Evolutionary conservation across 2,329 filamentous ascomycete species (phyloP).

Genomic region (Blastomyces silverae): DNA sequence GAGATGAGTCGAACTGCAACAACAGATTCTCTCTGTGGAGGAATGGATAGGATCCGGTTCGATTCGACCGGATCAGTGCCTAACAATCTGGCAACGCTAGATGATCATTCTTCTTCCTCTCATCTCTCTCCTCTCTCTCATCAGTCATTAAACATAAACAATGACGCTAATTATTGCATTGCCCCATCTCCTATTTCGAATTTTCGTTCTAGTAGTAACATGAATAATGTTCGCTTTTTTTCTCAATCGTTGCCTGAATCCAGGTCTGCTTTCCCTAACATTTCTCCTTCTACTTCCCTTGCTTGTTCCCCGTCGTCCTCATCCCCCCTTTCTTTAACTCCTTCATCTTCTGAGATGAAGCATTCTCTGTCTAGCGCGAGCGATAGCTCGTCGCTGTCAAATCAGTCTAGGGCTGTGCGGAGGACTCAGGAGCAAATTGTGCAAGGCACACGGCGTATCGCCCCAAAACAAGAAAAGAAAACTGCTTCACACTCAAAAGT

Average conservation of each 20-base stretch:
- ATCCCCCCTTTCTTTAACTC: slow-evolving; percentile 30
- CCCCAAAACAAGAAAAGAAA: slow-evolving; percentile 41
- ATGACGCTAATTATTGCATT: slow-evolving; percentile 28
- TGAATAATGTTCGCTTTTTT: slow-evolving; percentile 31
- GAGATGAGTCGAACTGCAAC: slow-evolving; percentile 44
- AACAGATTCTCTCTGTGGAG: slow-evolving; percentile 41
- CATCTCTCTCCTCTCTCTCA: slow-evolving; percentile 28
- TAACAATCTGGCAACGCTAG: slow-evolving; percentile 23
- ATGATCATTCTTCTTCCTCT: slow-evolving; percentile 24
- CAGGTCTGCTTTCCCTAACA: slow-evolving; percentile 31
- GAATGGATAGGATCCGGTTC: slow-evolving; percentile 42
- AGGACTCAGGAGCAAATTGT: slow-evolving; percentile 46
- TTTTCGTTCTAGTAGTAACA: slow-evolving; percentile 25
- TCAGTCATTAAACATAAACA: slow-evolving; percentile 25
- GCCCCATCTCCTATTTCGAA: slow-evolving; percentile 26
- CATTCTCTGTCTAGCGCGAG: slow-evolving; percentile 46
- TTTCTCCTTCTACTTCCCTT: slow-evolving; percentile 32
- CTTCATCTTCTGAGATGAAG: slow-evolving; percentile 46
- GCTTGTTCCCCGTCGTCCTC: slow-evolving; percentile 29
- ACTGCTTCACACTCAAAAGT: slow-evolving; percentile 30
- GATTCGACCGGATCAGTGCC: slow-evolving; percentile 35
- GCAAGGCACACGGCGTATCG: slow-evolving; percentile 45
- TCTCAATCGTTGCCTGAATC: slow-evolving; percentile 28
- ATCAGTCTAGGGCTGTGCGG: slow-evolving; percentile 41
- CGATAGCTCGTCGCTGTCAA: slow-evolving; percentile 40